Evolutionary conservation across 768 basidiomycete species (phyloP), one percentile per base, ranked within the genome.

Genomic region (Neoboletus subvelutipes): DNA sequence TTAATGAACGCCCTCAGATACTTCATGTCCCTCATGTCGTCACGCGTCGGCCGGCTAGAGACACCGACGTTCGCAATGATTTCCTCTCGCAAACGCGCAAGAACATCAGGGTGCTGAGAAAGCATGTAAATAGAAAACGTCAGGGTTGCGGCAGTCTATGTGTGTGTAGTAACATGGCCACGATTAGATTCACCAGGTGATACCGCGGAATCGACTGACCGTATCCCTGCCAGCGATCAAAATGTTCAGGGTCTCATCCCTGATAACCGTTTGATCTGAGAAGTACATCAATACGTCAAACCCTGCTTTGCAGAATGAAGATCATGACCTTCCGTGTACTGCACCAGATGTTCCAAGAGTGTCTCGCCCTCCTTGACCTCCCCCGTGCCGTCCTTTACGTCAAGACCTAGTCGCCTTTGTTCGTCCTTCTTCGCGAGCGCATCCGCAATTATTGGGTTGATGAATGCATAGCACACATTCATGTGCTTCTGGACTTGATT

Each of bases 1-100:
- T 87, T 86, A 48, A 87, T 79, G 24, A 87, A 82, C 1, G 86
- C 86, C 26, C 83, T 74, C 15, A 87, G 67, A 59, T 80, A 87
- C 65, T 82, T 85, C 82, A 87, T 83, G 5, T 82, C 81, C 29
- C 75, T 74, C 60, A 87, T 78, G 58, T 84, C 80, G 43, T 83
- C 80, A 51, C 78, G 79, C 3, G 78, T 78, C 4, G 84, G 86
- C 12, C 77, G 72, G 1, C 75, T 73, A 1, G 72, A 73, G 1
- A 72, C 65, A 0, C 86, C 85, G 8, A 87, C 76, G 39, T 78
- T 78, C 33, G 67, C 65, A 6, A 83, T 66, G 46, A 88, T 78
- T 70, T 88, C 86, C 51, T 81, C 73, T 2, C 83, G 78, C 24
- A 87, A 75, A 7, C 81, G 78, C 1, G 59, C 34, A 18, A 76